A percentile compares a stretch with the other conserved stretches of the same genome.
phyloP scores from a whole-genome alignment of 345 rosid species.

The Citrus maxima region DNA sequence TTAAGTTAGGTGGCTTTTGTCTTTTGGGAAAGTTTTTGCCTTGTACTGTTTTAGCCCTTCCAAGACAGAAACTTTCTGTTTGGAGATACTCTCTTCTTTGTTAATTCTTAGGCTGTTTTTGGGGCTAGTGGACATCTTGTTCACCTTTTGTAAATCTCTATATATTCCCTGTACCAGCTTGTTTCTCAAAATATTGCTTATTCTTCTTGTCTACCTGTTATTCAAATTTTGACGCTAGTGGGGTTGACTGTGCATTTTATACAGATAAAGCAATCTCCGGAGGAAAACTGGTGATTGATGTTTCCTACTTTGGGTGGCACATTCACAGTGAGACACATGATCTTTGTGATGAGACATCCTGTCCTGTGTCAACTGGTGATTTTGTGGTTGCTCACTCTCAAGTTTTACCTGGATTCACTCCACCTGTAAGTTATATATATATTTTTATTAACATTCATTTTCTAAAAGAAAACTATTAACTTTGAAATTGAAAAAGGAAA shows the following conservation, averaged over 20 bases:
- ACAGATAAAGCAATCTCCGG: constrained; percentile 50
- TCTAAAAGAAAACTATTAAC: background rate
- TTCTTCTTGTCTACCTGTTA: background rate
- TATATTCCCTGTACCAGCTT: too few species aligned
- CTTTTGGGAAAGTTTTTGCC: too few species aligned
- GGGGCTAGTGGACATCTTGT: too few species aligned
- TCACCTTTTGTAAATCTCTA: too few species aligned
- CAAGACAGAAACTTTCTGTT: too few species aligned
- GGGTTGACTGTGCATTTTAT: background rate
- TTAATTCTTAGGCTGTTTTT: too few species aligned
- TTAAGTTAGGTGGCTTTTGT: too few species aligned
- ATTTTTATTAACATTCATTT: background rate
- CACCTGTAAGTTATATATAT: constrained; percentile 61
- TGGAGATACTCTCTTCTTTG: too few species aligned
- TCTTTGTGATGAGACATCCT: constrained; percentile 75
- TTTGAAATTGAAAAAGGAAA: background rate
- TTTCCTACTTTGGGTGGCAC: constrained; percentile 82
- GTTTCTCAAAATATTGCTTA: background rate
- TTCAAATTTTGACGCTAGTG: background rate
- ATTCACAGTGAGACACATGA: constrained; percentile 77
- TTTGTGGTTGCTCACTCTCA: constrained; percentile 83
- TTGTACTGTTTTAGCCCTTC: too few species aligned
- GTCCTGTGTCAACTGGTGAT: constrained; percentile 79
- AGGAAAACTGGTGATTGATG: constrained; percentile 79
- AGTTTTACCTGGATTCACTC: constrained; percentile 79